Evolutionary conservation across 1,284 basidiomycete species (phyloP).

Genomic region (Papiliotrema flavescens): DNA sequence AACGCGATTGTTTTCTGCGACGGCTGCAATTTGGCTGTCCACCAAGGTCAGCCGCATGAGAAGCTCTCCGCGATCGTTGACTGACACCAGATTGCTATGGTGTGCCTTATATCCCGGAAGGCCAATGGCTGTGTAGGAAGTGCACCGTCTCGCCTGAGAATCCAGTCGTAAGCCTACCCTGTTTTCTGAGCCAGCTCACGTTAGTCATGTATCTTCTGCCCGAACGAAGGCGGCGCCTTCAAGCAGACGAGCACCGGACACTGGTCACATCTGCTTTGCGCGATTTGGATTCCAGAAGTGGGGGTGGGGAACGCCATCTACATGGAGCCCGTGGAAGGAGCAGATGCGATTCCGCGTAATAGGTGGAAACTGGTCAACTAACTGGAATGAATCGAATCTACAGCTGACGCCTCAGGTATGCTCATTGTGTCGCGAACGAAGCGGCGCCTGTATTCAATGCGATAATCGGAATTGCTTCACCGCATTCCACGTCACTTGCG

Average conservation of each 20-base stretch:
- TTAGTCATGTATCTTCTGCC: conserved; percentile 88
- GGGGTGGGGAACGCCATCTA: conserved; percentile 91
- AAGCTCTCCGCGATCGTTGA: neutral
- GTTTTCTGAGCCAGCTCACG: neutral
- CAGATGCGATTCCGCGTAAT: conserved; percentile 82
- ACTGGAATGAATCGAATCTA: conserved; percentile 33
- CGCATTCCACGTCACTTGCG: conserved; percentile 95
- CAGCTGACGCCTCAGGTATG: conserved; percentile 64
- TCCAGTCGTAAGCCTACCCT: conserved; percentile 67
- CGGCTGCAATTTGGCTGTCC: conserved; percentile 96
- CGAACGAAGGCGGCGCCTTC: conserved; percentile 95
- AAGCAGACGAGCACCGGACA: conserved; percentile 92
- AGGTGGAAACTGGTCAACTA: conserved; percentile 80
- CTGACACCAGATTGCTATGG: conserved; percentile 84
- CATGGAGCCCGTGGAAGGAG: conserved; percentile 95
- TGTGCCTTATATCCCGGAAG: conserved; percentile 98
- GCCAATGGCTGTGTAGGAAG: conserved; percentile 98
- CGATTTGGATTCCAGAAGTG: conserved; percentile 97
- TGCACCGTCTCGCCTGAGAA: conserved; percentile 97
- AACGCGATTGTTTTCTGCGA: conserved; percentile 99
- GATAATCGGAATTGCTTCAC: conserved; percentile 85
- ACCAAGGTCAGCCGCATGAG: conserved; percentile 69
- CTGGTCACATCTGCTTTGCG: conserved; percentile 96
- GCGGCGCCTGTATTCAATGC: conserved; percentile 96
- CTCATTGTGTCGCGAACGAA: conserved; percentile 72